Evolutionary conservation across 257 asterid species (phyloP).

Genomic region (Plantago ovata): DNA sequence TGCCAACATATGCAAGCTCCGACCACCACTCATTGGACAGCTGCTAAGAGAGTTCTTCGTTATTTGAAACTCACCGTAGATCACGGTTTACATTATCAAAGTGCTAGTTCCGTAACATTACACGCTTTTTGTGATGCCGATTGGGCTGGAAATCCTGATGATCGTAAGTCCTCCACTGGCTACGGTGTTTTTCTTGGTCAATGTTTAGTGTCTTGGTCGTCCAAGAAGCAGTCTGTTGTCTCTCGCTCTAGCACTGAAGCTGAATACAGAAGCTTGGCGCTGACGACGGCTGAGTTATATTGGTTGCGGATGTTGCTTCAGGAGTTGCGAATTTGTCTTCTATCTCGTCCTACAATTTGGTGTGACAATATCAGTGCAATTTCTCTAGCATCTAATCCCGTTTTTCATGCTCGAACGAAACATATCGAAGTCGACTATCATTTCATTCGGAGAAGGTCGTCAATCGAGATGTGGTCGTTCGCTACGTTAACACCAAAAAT

Average conservation of each 20-base stretch:
- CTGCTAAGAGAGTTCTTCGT: background rate
- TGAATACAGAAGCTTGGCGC: background rate
- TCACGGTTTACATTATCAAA: background rate
- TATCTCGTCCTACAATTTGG: background rate
- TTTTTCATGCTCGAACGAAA: background rate
- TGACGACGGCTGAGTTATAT: background rate
- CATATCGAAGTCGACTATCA: background rate
- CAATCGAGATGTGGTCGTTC: background rate
- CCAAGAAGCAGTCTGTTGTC: background rate
- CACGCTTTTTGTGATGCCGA: background rate
- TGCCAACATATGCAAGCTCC: constrained; percentile 11
- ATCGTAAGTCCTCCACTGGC: background rate
- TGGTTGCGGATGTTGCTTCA: background rate
- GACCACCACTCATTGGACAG: background rate
- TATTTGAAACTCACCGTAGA: constrained; percentile 1
- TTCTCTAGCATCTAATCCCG: background rate
- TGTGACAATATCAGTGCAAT: background rate
- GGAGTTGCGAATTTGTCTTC: background rate
- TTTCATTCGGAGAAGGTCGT: background rate
- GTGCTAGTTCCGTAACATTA: background rate
- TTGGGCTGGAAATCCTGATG: constrained; percentile 1
- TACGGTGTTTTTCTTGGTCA: background rate
- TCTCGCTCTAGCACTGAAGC: background rate
- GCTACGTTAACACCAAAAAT: background rate
- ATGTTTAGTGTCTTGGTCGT: background rate